A percentile compares a stretch with the other conserved stretches of the same genome.
phyloP scores from a whole-genome alignment of 768 basidiomycete species.

The Hygrophorus russula region DNA sequence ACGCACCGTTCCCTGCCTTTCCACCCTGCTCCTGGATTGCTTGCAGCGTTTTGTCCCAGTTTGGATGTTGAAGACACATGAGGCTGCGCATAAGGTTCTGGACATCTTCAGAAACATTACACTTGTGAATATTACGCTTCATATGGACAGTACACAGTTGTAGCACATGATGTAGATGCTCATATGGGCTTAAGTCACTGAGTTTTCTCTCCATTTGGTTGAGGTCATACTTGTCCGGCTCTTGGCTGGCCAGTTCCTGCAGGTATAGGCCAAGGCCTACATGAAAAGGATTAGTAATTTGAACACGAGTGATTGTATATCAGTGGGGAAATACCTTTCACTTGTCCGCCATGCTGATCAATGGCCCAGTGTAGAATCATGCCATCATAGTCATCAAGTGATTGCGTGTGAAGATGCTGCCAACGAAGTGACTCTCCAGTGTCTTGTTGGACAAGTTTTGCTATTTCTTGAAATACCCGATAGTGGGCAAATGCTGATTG shows the following conservation, averaged over 20 bases:
- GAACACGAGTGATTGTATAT: constrained; percentile 3
- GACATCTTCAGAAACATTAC: constrained; percentile 5
- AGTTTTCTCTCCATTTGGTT: constrained; percentile 10
- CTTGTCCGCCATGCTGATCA: constrained; percentile 16
- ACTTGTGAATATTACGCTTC: constrained; percentile 11
- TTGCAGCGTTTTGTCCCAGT: too few species aligned
- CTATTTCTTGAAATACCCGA: constrained; percentile 11
- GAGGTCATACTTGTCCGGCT: constrained; percentile 9
- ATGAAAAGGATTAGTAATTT: background rate
- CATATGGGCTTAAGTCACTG: constrained; percentile 10
- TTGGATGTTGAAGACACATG: too few species aligned
- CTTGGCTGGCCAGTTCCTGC: constrained; percentile 2
- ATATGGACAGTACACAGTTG: constrained; percentile 13
- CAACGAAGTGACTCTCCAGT: constrained; percentile 11
- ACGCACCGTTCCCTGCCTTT: too few species aligned
- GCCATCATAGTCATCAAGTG: constrained; percentile 6
- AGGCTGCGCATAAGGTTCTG: too few species aligned
- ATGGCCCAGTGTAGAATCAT: constrained; percentile 12
- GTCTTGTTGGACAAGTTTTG: constrained; percentile 13
- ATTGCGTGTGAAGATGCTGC: constrained; percentile 13
- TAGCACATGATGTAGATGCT: constrained; percentile 13
- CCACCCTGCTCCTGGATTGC: too few species aligned
- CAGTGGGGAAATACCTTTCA: constrained; percentile 10
- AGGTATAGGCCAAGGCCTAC: constrained; percentile 17
- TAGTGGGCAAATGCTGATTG: constrained; percentile 14